Percentiles rank a stretch among this genome's conserved stretches.
These are phyloP conservation scores for Penicillium angulare DNA, from an alignment of 495 filamentous ascomycete genomes.

Conservation along the genomic window DNA sequence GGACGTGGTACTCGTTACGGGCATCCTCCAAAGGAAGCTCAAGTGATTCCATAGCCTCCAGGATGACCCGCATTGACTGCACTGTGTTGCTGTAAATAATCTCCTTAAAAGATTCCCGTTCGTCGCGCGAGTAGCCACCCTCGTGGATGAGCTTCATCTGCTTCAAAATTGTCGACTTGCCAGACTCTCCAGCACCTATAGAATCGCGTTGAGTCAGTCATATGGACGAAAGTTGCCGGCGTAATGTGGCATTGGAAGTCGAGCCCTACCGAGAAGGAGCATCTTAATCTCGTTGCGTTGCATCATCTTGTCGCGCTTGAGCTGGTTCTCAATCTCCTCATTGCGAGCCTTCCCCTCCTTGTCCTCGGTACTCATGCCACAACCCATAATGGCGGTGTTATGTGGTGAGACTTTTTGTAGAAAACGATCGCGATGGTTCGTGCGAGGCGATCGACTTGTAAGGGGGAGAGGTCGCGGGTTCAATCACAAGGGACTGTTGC, in stretches of 20 bases:
- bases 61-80: conserved; percentile 93
- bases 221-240: too few relatives aligned
- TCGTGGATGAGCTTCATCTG: conserved; percentile 83
- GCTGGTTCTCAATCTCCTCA: conserved; percentile 98
- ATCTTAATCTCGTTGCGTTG: conserved; percentile 99
- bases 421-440: conserved; percentile 18
- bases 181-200: conserved; percentile 96
- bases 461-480: conserved; percentile 6
- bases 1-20: conserved; percentile 87
- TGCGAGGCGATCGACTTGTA: conserved; percentile 21
- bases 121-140: conserved; percentile 56
- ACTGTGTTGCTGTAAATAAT: conserved; percentile 99
- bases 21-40: conserved; percentile 86
- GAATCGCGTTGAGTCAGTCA: not conserved
- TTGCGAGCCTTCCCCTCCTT: conserved; percentile 99
- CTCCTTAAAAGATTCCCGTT: conserved; percentile 72
- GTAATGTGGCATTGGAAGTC: not conserved
- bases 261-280: conserved; percentile 84
- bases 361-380: conserved; percentile 99
- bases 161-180: conserved; percentile 98
- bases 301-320: conserved; percentile 93
- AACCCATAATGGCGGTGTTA: conserved; percentile 81
- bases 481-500: conserved; percentile 14
- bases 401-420: conserved; percentile 12
- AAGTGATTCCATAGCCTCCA: conserved; percentile 93